These are phyloP conservation scores for Neofusicoccum laricinum DNA, from an alignment of 2,329 filamentous ascomycete species.

Conservation along the genomic window DNA sequence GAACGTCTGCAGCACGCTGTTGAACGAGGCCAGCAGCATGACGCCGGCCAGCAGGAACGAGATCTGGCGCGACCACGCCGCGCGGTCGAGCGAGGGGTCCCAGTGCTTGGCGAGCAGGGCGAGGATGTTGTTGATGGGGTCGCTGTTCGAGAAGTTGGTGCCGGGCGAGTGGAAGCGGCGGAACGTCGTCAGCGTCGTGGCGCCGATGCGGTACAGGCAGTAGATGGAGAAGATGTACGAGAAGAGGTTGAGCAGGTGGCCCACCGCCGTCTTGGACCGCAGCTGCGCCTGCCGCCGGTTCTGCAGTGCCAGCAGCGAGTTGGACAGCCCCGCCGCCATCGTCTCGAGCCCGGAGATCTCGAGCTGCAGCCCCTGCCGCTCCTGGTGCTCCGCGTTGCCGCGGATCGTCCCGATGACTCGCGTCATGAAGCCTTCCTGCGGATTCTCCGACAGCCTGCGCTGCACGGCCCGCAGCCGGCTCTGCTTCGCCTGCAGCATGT, in stretches of 20 bases:
- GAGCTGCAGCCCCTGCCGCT: constrained; percentile 58
- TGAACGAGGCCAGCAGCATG: constrained; percentile 78
- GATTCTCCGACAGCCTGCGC: constrained; percentile 55
- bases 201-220: constrained; percentile 78
- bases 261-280: constrained; percentile 64
- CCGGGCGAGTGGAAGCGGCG: constrained; percentile 49
- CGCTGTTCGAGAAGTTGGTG: constrained; percentile 63
- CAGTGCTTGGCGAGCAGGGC: constrained; percentile 78
- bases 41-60: constrained; percentile 79
- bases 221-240: constrained; percentile 73
- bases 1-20: constrained; percentile 80
- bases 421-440: constrained; percentile 61
- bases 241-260: constrained; percentile 61
- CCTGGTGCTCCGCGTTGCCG: constrained; percentile 56
- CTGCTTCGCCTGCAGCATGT: constrained; percentile 74
- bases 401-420: constrained; percentile 72
- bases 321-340: constrained; percentile 70
- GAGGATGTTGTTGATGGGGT: constrained; percentile 81
- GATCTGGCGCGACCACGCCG: constrained; percentile 80
- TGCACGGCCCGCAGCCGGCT: constrained; percentile 69
- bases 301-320: constrained; percentile 63
- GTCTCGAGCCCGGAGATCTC: constrained; percentile 78
- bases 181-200: constrained; percentile 66
- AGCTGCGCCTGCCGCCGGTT: constrained; percentile 62
- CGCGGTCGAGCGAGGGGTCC: constrained; percentile 77